Base-by-base conservation (phyloP, 2,329 filamentous ascomycete species). In the Phialophora tarda region DNA sequence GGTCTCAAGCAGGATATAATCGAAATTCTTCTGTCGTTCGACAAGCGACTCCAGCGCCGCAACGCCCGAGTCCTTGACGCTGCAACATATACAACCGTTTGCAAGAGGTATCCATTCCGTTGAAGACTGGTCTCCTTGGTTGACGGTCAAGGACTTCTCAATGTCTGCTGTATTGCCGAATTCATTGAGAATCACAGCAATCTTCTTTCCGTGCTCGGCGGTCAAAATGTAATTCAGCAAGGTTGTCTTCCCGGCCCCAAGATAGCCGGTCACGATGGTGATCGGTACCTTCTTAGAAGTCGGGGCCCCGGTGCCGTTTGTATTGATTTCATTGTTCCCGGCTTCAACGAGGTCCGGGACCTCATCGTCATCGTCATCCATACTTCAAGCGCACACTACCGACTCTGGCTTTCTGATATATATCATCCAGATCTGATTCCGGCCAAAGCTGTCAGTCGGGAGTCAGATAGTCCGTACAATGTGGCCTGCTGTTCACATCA, bases 1-100 rank as follows among this genome's bases (percentile, higher is more conserved):
- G 0, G 95, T 99, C 78, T 99, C 95, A 0, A 99, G 88, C 2
- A 99, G 85, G 71, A 99, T 98, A 80, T 98, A 99, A 81, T 99
- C 95, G 75, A 99, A 99, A 44, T 68, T 66, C 41, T 60, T 64
- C 71, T 91, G 92, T 74, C 93, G 92, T 70, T 93, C 91, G 92
- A 99, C 98, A 2, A 99, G 83, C 1, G 92, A 92, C 80, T 99
- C 95, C 62, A 99, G 96, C 41, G 95, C 95, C 71, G 92, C 92
- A 44, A 99, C 94, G 12, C 95, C 95, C 0, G 90, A 88, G 77
- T 99, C 95, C 88, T 97, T 99, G 73, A 98, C 93, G 2, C 93
- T 96, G 80, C 95, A 99, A 81, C 95, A 99, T 71, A 99, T 93
- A 77, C 95, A 99, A 69, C 95, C 95, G 73, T 99, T 99, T 60